Percentiles rank a stretch among this genome's conserved stretches.
Conservation (phyloP, 768 basidiomycete genomes). For the Podaxis sp. region DNA sequence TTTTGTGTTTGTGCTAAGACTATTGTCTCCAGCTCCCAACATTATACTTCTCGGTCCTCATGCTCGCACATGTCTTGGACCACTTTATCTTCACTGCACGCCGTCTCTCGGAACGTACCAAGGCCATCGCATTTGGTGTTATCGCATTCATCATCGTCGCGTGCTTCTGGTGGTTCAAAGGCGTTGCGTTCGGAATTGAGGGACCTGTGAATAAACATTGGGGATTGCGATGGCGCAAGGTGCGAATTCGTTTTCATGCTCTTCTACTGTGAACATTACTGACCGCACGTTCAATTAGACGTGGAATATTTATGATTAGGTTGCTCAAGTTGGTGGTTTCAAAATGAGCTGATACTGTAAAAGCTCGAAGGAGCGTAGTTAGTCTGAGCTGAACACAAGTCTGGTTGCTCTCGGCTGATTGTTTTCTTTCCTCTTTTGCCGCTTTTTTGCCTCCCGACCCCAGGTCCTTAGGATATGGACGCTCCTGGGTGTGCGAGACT, state of each 20-base stretch:
- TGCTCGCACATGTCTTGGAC: conserved; percentile 88
- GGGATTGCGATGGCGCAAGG: conserved; percentile 78
- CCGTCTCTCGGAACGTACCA: conserved; percentile 59
- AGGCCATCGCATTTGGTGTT: conserved; percentile 69
- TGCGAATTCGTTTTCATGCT: conserved; percentile 25
- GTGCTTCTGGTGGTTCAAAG: conserved; percentile 96
- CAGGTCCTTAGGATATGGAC: neutral
- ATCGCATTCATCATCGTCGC: conserved; percentile 57
- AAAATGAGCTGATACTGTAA: neutral
- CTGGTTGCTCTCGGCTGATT: too few species aligned
- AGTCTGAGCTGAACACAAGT: too few species aligned
- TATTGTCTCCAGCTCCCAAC: conserved; percentile 70
- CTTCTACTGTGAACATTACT: neutral
- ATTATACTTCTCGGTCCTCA: conserved; percentile 93
- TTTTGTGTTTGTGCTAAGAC: conserved; percentile 6
- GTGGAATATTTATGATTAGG: conserved; percentile 7
- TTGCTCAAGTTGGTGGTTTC: neutral
- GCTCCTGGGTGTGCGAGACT: neutral
- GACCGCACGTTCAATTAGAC: neutral
- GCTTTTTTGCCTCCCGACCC: neutral
- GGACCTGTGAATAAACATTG: conserved; percentile 80
- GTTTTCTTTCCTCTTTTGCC: neutral
- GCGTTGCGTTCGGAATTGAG: conserved; percentile 87
- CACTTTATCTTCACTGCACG: conserved; percentile 87
- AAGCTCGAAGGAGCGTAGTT: neutral